phyloP scores from a whole-genome alignment of 768 basidiomycete genomes.

The Russula emetica region DNA sequence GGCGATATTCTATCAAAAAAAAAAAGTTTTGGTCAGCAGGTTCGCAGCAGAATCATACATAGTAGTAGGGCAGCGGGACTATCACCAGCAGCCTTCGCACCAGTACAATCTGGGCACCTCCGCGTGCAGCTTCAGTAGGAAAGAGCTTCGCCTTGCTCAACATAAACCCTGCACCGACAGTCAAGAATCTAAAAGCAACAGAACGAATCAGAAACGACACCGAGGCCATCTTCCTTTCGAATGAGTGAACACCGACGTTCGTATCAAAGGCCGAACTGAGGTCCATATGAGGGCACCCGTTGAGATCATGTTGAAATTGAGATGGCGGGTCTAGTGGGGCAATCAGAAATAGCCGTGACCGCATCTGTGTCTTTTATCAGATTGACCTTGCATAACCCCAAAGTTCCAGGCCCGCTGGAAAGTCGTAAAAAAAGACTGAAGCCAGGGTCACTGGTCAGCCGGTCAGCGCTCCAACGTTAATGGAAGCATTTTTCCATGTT shows the following conservation, averaged over 20 bases:
- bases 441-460: too few species aligned
- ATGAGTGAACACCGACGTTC: constrained; percentile 8
- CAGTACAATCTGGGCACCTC: constrained; percentile 58
- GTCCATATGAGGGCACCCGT: constrained; percentile 13
- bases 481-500: background rate
- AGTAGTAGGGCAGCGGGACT: too few species aligned
- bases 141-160: constrained; percentile 61
- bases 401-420: background rate
- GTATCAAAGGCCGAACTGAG: constrained; percentile 10
- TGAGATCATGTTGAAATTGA: constrained; percentile 15
- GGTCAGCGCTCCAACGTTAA: too few species aligned
- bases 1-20: constrained; percentile 45
- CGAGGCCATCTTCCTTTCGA: background rate
- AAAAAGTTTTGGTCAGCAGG: background rate
- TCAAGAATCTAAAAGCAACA: constrained; percentile 43
- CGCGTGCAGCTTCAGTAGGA: constrained; percentile 52
- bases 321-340: background rate
- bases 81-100: constrained; percentile 32
- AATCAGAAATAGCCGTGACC: background rate
- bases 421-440: background rate
- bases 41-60: too few species aligned
- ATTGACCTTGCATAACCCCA: background rate
- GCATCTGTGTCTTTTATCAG: background rate
- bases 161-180: constrained; percentile 50
- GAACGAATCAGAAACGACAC: background rate